Evolutionary conservation across 1,139 yeast genomes (phyloP), one percentile per base, ranked within the genome.

Genomic region (Blastobotrys ciferrii): DNA sequence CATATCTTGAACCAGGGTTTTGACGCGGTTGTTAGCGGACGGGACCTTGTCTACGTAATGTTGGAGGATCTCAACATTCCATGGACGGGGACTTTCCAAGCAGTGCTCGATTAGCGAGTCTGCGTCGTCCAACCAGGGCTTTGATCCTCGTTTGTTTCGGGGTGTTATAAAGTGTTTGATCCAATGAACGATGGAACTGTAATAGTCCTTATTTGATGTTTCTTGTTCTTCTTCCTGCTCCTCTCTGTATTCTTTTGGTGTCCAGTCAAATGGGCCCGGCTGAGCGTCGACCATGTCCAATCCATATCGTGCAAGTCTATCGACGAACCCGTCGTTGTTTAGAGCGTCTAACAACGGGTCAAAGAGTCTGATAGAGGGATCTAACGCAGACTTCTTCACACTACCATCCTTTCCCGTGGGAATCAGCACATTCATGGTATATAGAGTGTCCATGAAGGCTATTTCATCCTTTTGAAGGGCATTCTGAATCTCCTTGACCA

Each of bases 351-450:
- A 37, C 42, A 61, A 42, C 2, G 64, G 64, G 1, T 51, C 54
- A 41, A 58, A 58, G 2, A 61, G 51, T 42, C 51, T 55, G 11
- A 57, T 55, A 13, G 43, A 52, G 4, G 40, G 40, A 11, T 36
- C 40, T 3, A 36, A 28, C 40, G 46, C 25, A 36, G 25, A 41
- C 4, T 42, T 48, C 39, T 55, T 56, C 11, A 44, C 31, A 5
- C 47, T 47, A 18, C 45, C 48, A 38, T 45, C 50, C 36, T 43
- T 45, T 15, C 54, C 52, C 5, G 50, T 48, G 2, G 66, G 71
- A 40, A 66, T 48, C 15, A 67, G 52, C 2, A 66, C 63, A 48
- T 66, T 67, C 45, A 55, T 55, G 13, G 55, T 43, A 14, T 62
- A 36, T 35, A 67, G 49, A 1, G 63, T 66, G 3, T 52, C 54